phyloP scores from a whole-genome alignment of 306 rosid genomes.

The Castanospermum australe region DNA sequence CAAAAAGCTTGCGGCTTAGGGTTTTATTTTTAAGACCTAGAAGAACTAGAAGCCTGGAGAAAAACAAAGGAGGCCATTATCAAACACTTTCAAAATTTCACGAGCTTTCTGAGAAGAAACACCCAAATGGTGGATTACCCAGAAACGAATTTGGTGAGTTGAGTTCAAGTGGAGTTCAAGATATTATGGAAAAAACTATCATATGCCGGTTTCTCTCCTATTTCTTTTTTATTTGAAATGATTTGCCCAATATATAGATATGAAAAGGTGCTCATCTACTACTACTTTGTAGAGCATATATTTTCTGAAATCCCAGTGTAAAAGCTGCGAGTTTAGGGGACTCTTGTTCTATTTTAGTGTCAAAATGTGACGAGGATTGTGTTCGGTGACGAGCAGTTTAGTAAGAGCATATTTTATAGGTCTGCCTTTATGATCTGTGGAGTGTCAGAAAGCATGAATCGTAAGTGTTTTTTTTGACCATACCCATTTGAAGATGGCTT shows the following conservation, averaged over 20 bases:
- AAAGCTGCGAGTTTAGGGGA: constrained; percentile 14
- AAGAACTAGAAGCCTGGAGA: constrained; percentile 8
- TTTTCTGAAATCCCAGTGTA: constrained; percentile 26
- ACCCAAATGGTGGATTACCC: constrained; percentile 31
- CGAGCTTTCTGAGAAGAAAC: constrained; percentile 1
- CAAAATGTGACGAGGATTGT: constrained; percentile 37
- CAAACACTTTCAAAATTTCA: neutral
- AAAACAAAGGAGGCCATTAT: neutral
- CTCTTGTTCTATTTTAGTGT: constrained; percentile 26
- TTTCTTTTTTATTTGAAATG: constrained; percentile 27
- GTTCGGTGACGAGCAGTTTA: constrained; percentile 29
- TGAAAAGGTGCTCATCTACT: constrained; percentile 4
- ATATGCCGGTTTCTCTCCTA: neutral
- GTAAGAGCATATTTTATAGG: constrained; percentile 23
- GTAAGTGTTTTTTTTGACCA: constrained; percentile 48
- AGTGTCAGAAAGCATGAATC: constrained; percentile 44
- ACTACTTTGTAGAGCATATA: constrained; percentile 5
- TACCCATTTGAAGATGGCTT: constrained; percentile 77
- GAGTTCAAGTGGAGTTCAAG: constrained; percentile 32
- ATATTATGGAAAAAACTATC: neutral
- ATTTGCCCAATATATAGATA: constrained; percentile 5
- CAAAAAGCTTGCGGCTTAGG: constrained; percentile 28
- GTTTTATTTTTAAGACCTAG: constrained; percentile 15
- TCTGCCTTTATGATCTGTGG: constrained; percentile 41
- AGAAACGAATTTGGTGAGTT: constrained; percentile 51